Evolutionary conservation across 768 basidiomycete genomes (phyloP).

Genomic region (Boletus pseudo-olivaceus): DNA sequence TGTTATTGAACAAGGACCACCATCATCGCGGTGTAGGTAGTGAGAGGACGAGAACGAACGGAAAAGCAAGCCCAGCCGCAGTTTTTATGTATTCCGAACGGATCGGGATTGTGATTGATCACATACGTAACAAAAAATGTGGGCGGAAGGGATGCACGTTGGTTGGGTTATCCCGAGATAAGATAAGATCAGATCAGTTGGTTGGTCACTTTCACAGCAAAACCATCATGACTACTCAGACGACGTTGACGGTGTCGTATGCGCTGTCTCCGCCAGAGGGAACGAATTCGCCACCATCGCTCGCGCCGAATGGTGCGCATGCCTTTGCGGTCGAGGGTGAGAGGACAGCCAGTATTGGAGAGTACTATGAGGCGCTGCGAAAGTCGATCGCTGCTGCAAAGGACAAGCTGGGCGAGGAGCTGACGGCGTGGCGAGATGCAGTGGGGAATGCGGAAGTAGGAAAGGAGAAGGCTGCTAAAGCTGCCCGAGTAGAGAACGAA

Average conservation of each 20-base stretch:
- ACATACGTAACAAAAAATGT: neutral
- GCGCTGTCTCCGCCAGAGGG: constrained; percentile 21
- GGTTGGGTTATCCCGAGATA: constrained; percentile 7
- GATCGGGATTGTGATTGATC: constrained; percentile 13
- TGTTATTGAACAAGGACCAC: constrained; percentile 52
- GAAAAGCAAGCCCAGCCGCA: neutral
- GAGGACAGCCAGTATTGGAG: constrained; percentile 5
- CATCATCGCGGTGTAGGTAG: constrained; percentile 35
- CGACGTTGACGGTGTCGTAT: constrained; percentile 21
- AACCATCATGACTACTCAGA: constrained; percentile 15
- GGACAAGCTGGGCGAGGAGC: constrained; percentile 55
- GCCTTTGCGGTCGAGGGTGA: constrained; percentile 23
- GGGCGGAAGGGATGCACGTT: constrained; percentile 4
- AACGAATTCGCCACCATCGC: constrained; percentile 14
- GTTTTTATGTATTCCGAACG: neutral
- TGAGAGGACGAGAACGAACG: neutral
- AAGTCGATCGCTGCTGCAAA: constrained; percentile 50
- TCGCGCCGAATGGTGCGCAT: constrained; percentile 23
- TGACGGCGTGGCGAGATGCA: constrained; percentile 73
- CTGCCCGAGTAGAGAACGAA: constrained; percentile 43
- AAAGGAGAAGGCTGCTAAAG: constrained; percentile 50
- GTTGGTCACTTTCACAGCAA: neutral
- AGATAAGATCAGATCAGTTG: constrained; percentile 19
- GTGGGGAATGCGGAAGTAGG: constrained; percentile 61
- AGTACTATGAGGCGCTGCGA: constrained; percentile 52